Conservation (phyloP, 164 flowering plant genomes). For the Houttuynia cordata region DNA sequence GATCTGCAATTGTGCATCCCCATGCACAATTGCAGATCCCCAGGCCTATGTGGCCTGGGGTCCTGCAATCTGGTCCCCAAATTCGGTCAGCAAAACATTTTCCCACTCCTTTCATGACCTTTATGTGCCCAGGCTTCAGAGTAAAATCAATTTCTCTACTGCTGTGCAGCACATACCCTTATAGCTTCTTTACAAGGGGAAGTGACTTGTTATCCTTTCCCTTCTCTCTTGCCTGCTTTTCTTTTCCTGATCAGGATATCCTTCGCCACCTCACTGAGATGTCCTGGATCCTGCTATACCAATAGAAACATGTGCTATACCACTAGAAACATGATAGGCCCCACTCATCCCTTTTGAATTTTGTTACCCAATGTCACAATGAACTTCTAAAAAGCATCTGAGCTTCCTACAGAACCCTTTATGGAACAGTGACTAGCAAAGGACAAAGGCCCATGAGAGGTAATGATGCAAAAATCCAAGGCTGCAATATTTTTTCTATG, state of each 20-base stretch:
- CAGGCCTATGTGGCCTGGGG: too few species aligned
- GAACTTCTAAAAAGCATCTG: not conserved
- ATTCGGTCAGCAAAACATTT: too few species aligned
- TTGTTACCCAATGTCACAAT: not conserved
- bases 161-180: not conserved
- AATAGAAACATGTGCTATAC: not conserved
- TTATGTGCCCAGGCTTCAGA: not conserved
- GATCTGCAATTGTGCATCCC: too few species aligned
- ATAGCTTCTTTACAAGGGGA: not conserved
- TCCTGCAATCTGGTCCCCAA: too few species aligned
- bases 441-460: conserved; percentile 14
- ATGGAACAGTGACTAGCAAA: not conserved
- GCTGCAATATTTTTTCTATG: conserved; percentile 5
- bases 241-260: conserved; percentile 9
- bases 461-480: conserved; percentile 25
- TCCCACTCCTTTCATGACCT: not conserved
- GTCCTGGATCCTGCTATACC: not conserved
- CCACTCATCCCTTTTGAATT: not conserved
- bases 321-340: conserved; percentile 1
- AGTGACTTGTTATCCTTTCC: conserved; percentile 13
- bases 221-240: conserved; percentile 2
- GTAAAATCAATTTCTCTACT: not conserved
- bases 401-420: not conserved
- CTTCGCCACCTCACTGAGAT: not conserved
- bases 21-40: too few species aligned